Base-by-base conservation (phyloP, 441 rosid genomes). In the Bruguiera hainesii region DNA sequence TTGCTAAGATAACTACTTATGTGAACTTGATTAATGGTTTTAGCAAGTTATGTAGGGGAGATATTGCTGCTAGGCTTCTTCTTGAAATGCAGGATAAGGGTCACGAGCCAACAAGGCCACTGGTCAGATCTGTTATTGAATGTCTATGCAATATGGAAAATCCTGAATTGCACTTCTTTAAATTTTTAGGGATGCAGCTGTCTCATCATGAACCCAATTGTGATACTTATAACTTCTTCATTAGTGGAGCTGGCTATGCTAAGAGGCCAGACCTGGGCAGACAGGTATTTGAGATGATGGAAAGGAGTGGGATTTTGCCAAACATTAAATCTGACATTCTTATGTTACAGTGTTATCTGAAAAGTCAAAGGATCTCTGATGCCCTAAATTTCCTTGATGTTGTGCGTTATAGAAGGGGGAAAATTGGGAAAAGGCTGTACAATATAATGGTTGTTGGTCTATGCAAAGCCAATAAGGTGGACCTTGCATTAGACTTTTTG, bases 51-150 rank as follows among this genome's bases (percentile, higher is more conserved):
- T 75, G 78, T 69, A 85, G 79, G 79, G 85, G 79, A 51, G 91
- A 90, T 75, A 67, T 83, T 71, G 91, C 93, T 51, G 81, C 84
- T 42, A 76, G 73, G 72, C 91, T 95, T 72, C 85, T 95, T 50
- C 63, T 83, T 61, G 87, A 85, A 71, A 90, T 92, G 98, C 97
- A 86, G 73, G 82, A 85, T 39, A 89, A 81, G 70, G 96, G 91
- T 64, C 79, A 83, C 71, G 58, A 11, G 19, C 83, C 90, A 28
- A 50, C 48, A 55, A 63, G 70, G 35, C 25, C 16, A 52, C 63
- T 83, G 66, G 82, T 73, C 70, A 87, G 89, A 73, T 63, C 75
- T 52, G 96, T 95, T 51, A 82, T 88, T 49, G 53, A 68, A 50
- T 66, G 82, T 79, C 74, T 91, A 3, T 83, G 80, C 53, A 16